Base-by-base conservation (phyloP, 176 grass and related monocot species). In the Otatea glauca region DNA sequence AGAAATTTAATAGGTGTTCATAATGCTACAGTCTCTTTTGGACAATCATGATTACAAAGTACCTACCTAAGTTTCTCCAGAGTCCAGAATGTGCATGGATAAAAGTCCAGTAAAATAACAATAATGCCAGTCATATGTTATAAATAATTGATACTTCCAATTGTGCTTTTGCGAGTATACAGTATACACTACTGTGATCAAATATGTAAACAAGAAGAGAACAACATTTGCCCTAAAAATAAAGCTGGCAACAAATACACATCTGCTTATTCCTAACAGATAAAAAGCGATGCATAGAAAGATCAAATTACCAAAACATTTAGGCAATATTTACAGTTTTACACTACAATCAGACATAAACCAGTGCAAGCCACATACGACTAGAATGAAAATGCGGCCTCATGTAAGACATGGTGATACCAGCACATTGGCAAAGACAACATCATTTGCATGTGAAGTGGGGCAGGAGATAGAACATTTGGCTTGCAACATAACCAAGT, bases 1-100 rank as follows among this genome's bases (percentile, higher is more conserved):
- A 41, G 4, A 76, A 71, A 75, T 45, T 81, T 27, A 75, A 72
- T 56, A 82, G 65, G 75, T 78, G 39, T 29, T 59, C 56, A 45
- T 76, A 15, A 44, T 51, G 51, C 27, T 51, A 50, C 0, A 45
- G 35, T 69, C 65, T 70, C 4, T 48, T 75, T 8, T 9, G 9
- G 5, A 45, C 6, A 73, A 34, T 43, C 32, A 82, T 64, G 7
- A 70, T 37, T 23, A 78, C 9, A 27, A 15, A 89, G 44, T 51
- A 37, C n/a, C 54, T 78, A 79, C 23, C 54, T 37, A 73, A 41
- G 23, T 78, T 92, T 77, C 49, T 7, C 4, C 38, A 72, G 44
- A 45, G 44, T 45, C 44, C 10, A 82, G 13, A 39, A 8, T 54
- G 25, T 51, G 47, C 25, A 35, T 20, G 27, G 71, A 27, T 27